Conservation (phyloP, 495 filamentous ascomycete species). For the Xylaria castorea region DNA sequence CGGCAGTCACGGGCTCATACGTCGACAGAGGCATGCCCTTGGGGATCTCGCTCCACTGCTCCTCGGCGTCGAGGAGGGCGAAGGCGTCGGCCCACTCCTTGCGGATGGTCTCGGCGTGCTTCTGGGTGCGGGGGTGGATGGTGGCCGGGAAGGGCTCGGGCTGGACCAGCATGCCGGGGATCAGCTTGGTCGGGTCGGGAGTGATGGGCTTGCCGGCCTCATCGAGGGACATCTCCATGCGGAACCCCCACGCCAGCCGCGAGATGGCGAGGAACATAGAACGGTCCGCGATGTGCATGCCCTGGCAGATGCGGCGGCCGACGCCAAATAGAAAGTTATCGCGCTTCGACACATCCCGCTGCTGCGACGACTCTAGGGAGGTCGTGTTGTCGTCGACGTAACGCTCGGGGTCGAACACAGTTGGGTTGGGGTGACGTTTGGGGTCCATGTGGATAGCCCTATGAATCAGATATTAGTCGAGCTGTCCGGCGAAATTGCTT, state of each 20-base stretch:
- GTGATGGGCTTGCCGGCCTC: conserved; percentile 18
- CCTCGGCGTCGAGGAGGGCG: conserved; percentile 24
- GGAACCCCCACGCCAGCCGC: conserved; percentile 57
- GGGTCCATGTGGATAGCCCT: conserved; percentile 53
- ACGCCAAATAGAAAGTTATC: conserved; percentile 57
- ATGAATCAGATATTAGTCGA: not conserved
- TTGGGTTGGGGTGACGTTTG: conserved; percentile 50
- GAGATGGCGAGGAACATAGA: conserved; percentile 57
- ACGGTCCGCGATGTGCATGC: conserved; percentile 60
- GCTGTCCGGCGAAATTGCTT: not conserved
- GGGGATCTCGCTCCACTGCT: conserved; percentile 31
- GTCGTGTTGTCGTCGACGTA: conserved; percentile 44
- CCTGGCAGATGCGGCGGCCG: conserved; percentile 63
- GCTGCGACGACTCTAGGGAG: conserved; percentile 38
- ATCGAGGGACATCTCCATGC: conserved; percentile 43
- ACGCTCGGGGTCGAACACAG: conserved; percentile 55
- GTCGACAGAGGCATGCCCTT: conserved; percentile 30
- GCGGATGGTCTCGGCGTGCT: conserved; percentile 27
- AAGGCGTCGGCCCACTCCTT: conserved; percentile 18
- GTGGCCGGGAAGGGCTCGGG: conserved; percentile 23
- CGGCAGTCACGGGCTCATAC: conserved; percentile 23
- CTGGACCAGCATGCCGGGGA: conserved; percentile 30
- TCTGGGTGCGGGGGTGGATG: conserved; percentile 25
- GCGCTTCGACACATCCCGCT: conserved; percentile 48
- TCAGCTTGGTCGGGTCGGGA: conserved; percentile 23